phyloP scores from a whole-genome alignment of 2,329 filamentous ascomycete species.

The Beauveria varroae region DNA sequence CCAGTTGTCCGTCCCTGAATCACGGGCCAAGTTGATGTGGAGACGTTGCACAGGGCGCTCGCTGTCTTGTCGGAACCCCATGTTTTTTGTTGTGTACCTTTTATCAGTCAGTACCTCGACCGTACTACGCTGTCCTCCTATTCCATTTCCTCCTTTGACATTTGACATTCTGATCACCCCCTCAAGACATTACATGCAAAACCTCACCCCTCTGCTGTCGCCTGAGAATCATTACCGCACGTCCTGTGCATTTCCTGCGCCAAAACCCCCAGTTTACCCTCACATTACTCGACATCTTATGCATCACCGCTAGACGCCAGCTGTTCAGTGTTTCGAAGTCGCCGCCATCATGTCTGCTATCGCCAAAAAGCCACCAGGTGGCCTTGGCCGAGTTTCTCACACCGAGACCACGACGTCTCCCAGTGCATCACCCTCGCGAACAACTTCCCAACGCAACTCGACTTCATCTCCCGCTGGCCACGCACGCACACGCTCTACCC shows the following conservation, averaged over 20 bases:
- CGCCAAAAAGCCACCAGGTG: slow-evolving; percentile 45
- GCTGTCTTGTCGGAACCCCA: slow-evolving; percentile 10
- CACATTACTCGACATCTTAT: slow-evolving; percentile 3
- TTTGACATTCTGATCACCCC: background rate
- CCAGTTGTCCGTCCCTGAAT: slow-evolving; percentile 4
- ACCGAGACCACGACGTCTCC: slow-evolving; percentile 28
- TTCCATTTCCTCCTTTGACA: slow-evolving; percentile 2
- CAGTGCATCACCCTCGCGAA: slow-evolving; percentile 31
- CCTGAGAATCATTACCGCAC: slow-evolving; percentile 7
- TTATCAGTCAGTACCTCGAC: background rate
- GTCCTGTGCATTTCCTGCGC: slow-evolving; percentile 1
- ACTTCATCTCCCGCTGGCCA: slow-evolving; percentile 35
- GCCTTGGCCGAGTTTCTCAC: slow-evolving; percentile 38
- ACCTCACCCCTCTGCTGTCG: background rate
- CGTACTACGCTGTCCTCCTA: slow-evolving; percentile 9
- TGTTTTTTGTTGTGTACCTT: slow-evolving; percentile 9
- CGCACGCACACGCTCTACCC: slow-evolving; percentile 57
- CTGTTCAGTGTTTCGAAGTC: background rate
- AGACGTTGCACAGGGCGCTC: slow-evolving; percentile 4
- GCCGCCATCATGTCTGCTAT: slow-evolving; percentile 39
- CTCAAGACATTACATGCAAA: background rate
- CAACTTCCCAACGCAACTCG: slow-evolving; percentile 35
- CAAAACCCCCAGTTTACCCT: background rate
- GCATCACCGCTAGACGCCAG: slow-evolving; percentile 8
- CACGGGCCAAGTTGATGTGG: slow-evolving; percentile 9